A percentile compares a stretch with the other conserved stretches of the same genome.
These are phyloP conservation scores for Aspergillus fructus DNA, from an alignment of 2,329 filamentous ascomycete species.

Conservation along the genomic window DNA sequence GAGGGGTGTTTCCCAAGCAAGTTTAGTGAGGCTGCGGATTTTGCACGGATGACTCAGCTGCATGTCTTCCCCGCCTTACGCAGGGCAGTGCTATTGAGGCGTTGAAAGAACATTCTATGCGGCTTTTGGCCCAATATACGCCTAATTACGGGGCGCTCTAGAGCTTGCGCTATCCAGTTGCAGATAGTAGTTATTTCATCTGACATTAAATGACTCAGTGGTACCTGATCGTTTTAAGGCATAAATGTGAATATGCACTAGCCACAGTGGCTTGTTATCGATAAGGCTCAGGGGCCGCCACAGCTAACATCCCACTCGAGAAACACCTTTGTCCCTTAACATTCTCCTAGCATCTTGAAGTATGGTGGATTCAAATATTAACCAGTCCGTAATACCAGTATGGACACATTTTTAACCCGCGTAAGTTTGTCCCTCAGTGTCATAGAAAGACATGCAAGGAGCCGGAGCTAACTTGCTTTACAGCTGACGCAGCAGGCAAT, in stretches of 20 bases:
- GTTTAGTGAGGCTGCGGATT: constrained; percentile 18
- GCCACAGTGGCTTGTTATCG: constrained; percentile 24
- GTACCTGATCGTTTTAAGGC: background rate
- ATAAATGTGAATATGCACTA: background rate
- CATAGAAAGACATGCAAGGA: constrained; percentile 8
- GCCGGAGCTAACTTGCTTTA: constrained; percentile 19
- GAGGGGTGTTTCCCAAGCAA: constrained; percentile 24
- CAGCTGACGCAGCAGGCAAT: constrained; percentile 75
- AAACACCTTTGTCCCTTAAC: constrained; percentile 1
- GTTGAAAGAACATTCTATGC: constrained; percentile 9
- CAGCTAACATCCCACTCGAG: constrained; percentile 9
- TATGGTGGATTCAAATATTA: background rate
- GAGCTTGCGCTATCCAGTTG: background rate
- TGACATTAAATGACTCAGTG: background rate
- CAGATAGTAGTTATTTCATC: background rate
- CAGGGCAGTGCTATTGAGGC: constrained; percentile 16
- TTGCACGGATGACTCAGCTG: constrained; percentile 33
- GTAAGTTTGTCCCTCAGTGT: constrained; percentile 38
- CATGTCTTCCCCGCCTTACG: constrained; percentile 12
- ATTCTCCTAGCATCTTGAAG: background rate
- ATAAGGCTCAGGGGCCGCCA: constrained; percentile 20
- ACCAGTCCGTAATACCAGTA: constrained; percentile 41
- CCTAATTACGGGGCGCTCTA: background rate
- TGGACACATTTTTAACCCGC: constrained; percentile 69
- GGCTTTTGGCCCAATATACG: constrained; percentile 11